Evolutionary conservation across 202 grass and related monocot species (phyloP).

Genomic region (Hordeum pubiflorum): DNA sequence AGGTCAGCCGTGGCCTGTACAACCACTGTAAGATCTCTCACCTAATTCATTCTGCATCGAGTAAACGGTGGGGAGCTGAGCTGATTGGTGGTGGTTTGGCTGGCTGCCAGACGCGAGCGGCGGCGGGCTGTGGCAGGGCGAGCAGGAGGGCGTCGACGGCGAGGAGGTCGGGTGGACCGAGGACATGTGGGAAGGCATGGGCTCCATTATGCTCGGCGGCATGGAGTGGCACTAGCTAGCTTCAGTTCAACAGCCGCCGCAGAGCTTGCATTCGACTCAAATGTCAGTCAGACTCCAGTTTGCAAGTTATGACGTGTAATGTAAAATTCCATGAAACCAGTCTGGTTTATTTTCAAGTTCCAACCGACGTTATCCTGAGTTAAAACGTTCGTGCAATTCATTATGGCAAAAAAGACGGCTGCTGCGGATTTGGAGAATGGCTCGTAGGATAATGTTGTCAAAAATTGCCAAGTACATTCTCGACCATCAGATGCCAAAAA

Average conservation of each 20-base stretch:
- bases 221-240: conserved; percentile 62
- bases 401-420: too few relatives aligned
- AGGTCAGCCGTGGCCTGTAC: conserved; percentile 39
- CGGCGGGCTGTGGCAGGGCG: conserved; percentile 58
- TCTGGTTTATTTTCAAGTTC: too few relatives aligned
- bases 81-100: not conserved
- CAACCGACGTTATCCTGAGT: too few relatives aligned
- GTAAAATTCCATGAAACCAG: not conserved
- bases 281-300: not conserved
- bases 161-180: conserved; percentile 80
- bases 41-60: not conserved
- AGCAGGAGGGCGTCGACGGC: conserved; percentile 71
- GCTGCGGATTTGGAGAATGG: too few relatives aligned
- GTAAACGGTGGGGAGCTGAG: not conserved
- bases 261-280: not conserved
- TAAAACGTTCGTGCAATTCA: too few relatives aligned
- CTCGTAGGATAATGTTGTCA: too few relatives aligned
- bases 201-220: conserved; percentile 66
- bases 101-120: conserved; percentile 69
- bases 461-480: too few relatives aligned
- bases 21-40: conserved; percentile 67
- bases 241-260: not conserved
- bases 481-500: not conserved
- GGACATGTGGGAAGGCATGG: conserved; percentile 87
- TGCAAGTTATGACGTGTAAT: not conserved